A percentile compares a stretch with the other conserved stretches of the same genome.
These are phyloP conservation scores for Oldenlandia corymbosa DNA, from an alignment of 257 asterid genomes.

Conservation along the genomic window DNA sequence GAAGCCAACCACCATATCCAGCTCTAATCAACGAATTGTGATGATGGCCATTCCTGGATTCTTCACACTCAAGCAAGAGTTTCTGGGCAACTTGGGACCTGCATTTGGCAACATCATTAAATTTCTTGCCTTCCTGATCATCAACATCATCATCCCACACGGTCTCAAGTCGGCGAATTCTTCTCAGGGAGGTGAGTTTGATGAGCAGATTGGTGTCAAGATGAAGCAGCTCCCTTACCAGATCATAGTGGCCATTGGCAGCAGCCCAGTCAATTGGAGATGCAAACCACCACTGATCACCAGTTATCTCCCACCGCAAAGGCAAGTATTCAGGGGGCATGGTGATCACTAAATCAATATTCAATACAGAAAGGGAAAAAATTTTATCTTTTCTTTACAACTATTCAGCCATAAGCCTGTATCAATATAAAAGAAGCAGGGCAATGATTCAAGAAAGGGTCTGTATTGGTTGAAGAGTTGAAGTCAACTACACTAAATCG, in stretches of 20 bases:
- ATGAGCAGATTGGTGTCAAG: slow-evolving; percentile 76
- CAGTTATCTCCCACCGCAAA: slow-evolving; percentile 81
- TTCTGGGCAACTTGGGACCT: slow-evolving; percentile 60
- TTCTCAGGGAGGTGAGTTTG: slow-evolving; percentile 71
- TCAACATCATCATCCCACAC: slow-evolving; percentile 93
- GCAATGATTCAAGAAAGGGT: slow-evolving; percentile 2
- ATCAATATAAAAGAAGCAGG: not conserved
- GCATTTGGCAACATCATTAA: slow-evolving; percentile 54
- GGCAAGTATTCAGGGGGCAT: slow-evolving; percentile 60
- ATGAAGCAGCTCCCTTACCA: slow-evolving; percentile 71
- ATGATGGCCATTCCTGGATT: slow-evolving; percentile 38
- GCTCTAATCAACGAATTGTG: slow-evolving; percentile 74
- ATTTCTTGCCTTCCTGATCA: too few species aligned
- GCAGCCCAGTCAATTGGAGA: slow-evolving; percentile 97
- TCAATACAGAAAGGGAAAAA: not conserved
- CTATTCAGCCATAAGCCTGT: not conserved
- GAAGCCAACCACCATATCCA: slow-evolving; percentile 97
- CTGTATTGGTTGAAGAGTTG: not conserved
- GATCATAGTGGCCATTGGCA: slow-evolving; percentile 88
- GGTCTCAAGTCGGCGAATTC: slow-evolving; percentile 76
- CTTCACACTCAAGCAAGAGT: slow-evolving; percentile 58
- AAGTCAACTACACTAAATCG: slow-evolving; percentile 1
- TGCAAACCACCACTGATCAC: slow-evolving; percentile 97
- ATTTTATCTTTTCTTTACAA: not conserved
- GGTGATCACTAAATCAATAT: too few species aligned